Evolutionary conservation across 1,284 basidiomycete species (phyloP), one percentile per base, ranked within the genome.

Genomic region (Cutaneotrichosporon cutaneum): DNA sequence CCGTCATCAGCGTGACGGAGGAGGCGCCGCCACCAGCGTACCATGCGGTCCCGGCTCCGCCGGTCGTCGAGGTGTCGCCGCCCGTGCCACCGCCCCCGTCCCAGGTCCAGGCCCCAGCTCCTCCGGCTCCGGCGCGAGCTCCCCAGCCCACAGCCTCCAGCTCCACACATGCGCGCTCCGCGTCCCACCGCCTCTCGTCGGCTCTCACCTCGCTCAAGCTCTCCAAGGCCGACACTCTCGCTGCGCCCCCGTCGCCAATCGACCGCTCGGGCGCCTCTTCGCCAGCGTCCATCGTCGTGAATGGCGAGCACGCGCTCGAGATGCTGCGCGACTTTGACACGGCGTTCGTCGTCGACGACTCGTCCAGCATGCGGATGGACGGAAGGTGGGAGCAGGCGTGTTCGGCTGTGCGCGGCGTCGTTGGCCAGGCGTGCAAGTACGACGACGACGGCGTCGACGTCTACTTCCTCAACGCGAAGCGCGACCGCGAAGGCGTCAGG

Each of bases 381-480:
- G 67, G 69, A 24, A 56, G 73, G 44, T 81, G 78, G 78, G 62
- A 70, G 21, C 66, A 76, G 53, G 75, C 77, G 0, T 50, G 67
- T 14, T 51, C 62, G 26, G 76, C 75, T 2, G 56, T 81, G 45
- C 72, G 69, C 64, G 72, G 68, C 13, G 73, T 80, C 10, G 75
- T 75, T 5, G 69, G 69, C 39, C 68, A 70, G 26, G 77, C 77
- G 5, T 39, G 50, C 36, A 50, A 36, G 36, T 45, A 58, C 27
- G 57, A 58, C 57, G 70, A 73, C 30, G 71, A 78, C 58, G 77
- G 78, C 1, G 63, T 80, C 16, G 78, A 79, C 57, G 62, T 81
- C 16, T 74, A 77, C 63, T 80, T 81, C 55, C 58, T 79, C 48
- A 81, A 81, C 64, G 70, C 68, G 32, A 72, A 73, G 56, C 64